phyloP scores from a whole-genome alignment of 2,329 filamentous ascomycete species.

The Aspergillus sp. region DNA sequence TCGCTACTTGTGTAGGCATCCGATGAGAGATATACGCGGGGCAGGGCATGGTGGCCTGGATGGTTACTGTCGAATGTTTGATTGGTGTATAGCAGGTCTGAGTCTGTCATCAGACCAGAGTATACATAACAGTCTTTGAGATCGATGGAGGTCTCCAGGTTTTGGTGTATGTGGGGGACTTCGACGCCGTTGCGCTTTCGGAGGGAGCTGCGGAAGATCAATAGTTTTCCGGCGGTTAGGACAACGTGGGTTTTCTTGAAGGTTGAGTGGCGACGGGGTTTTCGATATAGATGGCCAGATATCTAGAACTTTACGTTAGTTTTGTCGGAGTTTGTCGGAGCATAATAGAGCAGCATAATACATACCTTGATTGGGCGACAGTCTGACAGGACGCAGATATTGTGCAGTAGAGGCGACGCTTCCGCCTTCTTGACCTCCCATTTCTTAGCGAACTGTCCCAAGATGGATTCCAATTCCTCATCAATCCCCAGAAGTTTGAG shows the following conservation, averaged over 20 bases:
- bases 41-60: constrained; percentile 61
- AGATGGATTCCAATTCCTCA: constrained; percentile 64
- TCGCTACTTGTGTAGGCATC: constrained; percentile 64
- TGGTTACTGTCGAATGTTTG: constrained; percentile 65
- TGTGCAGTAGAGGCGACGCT: constrained; percentile 66
- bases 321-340: background rate
- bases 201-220: constrained; percentile 64
- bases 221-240: constrained; percentile 60
- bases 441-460: constrained; percentile 68
- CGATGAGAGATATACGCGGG: constrained; percentile 59
- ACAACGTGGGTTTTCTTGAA: constrained; percentile 64
- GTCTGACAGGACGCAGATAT: constrained; percentile 65
- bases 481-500: constrained; percentile 63
- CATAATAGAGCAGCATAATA: background rate
- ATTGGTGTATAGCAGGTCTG: constrained; percentile 65
- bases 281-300: constrained; percentile 64
- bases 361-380: constrained; percentile 61
- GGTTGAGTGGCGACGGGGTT: constrained; percentile 62
- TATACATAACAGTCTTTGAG: constrained; percentile 68
- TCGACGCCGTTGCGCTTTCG: constrained; percentile 58
- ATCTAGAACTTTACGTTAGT: constrained; percentile 41
- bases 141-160: constrained; percentile 60
- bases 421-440: constrained; percentile 68
- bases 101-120: constrained; percentile 63
- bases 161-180: constrained; percentile 63